phyloP scores from a whole-genome alignment of 371 early-diverging fungal genomes.

The Apophysomyces variabilis region DNA sequence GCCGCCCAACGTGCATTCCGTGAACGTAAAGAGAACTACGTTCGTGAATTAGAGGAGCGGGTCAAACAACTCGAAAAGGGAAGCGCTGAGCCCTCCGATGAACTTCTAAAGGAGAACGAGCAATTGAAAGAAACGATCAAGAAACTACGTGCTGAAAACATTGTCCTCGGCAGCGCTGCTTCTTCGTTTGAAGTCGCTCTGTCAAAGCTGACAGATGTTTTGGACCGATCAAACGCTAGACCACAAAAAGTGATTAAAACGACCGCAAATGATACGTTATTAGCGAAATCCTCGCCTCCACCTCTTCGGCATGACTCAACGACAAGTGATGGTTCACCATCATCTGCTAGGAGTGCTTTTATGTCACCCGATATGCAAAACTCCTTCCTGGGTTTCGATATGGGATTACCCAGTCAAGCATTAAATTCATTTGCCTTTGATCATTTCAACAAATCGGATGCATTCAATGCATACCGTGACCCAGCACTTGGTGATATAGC shows the following conservation, averaged over 20 bases:
- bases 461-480: not conserved
- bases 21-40: constrained; percentile 71
- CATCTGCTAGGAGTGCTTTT: not conserved
- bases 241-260: constrained; percentile 34
- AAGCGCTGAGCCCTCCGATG: constrained; percentile 32
- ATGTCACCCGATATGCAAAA: constrained; percentile 2
- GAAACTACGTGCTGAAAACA: constrained; percentile 53
- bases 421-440: not conserved
- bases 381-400: not conserved
- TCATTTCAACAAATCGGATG: not conserved
- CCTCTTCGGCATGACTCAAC: constrained; percentile 4
- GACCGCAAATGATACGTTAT: constrained; percentile 32
- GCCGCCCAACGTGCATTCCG: constrained; percentile 80
- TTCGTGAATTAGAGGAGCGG: constrained; percentile 64
- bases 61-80: constrained; percentile 66
- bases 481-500: not conserved
- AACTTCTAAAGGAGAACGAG: constrained; percentile 59
- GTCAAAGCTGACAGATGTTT: constrained; percentile 12
- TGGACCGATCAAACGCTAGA: constrained; percentile 14
- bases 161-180: constrained; percentile 42
- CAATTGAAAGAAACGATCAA: constrained; percentile 49
- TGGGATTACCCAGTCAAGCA: not conserved
- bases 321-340: constrained; percentile 5
- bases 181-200: constrained; percentile 54
- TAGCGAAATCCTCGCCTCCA: constrained; percentile 13